A percentile compares a stretch with the other conserved stretches of the same genome.
phyloP scores from a whole-genome alignment of 2,329 filamentous ascomycete species.

The Aureobasidium sp. region DNA sequence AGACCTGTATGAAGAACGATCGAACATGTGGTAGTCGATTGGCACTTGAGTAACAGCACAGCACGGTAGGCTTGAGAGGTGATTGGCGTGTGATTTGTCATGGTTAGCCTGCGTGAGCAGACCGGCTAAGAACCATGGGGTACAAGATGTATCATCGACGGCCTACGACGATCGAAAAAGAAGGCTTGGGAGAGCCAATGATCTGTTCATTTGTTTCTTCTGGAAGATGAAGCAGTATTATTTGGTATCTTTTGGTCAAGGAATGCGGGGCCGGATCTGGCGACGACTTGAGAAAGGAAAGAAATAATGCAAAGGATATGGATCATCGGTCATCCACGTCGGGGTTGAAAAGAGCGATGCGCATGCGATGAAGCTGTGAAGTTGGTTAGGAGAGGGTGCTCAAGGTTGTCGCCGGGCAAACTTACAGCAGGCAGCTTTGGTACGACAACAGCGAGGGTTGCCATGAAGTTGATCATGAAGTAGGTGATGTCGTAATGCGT shows the following conservation, averaged over 20 bases:
- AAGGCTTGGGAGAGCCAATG: background rate
- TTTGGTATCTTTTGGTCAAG: conserved; percentile 12
- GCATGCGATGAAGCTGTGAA: conserved; percentile 28
- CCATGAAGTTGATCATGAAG: conserved; percentile 94
- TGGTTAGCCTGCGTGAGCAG: background rate
- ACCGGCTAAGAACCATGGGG: background rate
- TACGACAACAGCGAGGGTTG: conserved; percentile 85
- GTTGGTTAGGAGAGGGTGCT: background rate
- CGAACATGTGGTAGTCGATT: too few species aligned
- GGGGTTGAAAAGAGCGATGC: conserved; percentile 28
- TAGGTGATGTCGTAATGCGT: conserved; percentile 96
- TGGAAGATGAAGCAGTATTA: conserved; percentile 6
- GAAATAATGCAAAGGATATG: background rate
- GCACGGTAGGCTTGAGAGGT: background rate
- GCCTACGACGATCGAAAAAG: background rate
- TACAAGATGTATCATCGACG: background rate
- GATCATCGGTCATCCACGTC: conserved; percentile 20
- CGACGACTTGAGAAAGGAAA: background rate
- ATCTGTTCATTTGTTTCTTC: conserved; percentile 2
- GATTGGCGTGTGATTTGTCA: background rate
- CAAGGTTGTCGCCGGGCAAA: background rate
- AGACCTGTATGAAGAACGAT: too few species aligned
- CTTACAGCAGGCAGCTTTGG: conserved; percentile 92
- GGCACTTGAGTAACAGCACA: too few species aligned
- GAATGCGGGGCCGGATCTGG: conserved; percentile 2